Conservation (phyloP, 169 alveolate species). For the Miamiensis avidus region DNA sequence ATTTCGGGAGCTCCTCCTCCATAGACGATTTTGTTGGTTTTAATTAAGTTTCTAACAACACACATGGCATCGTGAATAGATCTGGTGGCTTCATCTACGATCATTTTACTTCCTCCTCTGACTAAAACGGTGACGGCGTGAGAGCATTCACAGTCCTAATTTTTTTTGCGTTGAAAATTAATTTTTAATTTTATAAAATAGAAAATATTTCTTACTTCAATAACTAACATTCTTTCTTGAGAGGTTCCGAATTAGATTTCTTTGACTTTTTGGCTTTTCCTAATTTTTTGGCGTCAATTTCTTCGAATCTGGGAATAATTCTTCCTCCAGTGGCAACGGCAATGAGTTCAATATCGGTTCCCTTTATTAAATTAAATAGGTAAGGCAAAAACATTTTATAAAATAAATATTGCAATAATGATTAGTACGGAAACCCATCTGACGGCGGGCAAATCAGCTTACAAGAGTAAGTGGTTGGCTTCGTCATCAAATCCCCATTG, state of each 20-base stretch:
- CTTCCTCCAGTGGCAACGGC: conserved; percentile 99
- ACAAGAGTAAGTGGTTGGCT: conserved; percentile 93
- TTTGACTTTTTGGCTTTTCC: conserved; percentile 94
- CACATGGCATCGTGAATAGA: conserved; percentile 99
- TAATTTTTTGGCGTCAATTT: conserved; percentile 91
- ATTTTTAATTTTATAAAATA: too few relatives aligned
- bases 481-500: conserved; percentile 99
- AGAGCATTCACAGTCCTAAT: conserved; percentile 77
- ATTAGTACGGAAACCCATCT: conserved; percentile 93
- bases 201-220: conserved; percentile 85
- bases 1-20: conserved; percentile 99
- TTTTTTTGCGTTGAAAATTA: too few relatives aligned
- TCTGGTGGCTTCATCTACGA: conserved; percentile 97
- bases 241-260: conserved; percentile 96
- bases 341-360: conserved; percentile 98
- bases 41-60: conserved; percentile 93
- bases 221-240: conserved; percentile 93
- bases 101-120: conserved; percentile 97
- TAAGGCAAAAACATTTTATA: not conserved
- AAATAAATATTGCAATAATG: too few relatives aligned
- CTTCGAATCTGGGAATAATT: conserved; percentile 97
- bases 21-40: conserved; percentile 91
- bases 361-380: conserved; percentile 77
- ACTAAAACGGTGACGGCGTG: conserved; percentile 96
- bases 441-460: conserved; percentile 92